Evolutionary conservation across 108 stramenopile genomes (phyloP).

Genomic region (Schizochytrium sp.): DNA sequence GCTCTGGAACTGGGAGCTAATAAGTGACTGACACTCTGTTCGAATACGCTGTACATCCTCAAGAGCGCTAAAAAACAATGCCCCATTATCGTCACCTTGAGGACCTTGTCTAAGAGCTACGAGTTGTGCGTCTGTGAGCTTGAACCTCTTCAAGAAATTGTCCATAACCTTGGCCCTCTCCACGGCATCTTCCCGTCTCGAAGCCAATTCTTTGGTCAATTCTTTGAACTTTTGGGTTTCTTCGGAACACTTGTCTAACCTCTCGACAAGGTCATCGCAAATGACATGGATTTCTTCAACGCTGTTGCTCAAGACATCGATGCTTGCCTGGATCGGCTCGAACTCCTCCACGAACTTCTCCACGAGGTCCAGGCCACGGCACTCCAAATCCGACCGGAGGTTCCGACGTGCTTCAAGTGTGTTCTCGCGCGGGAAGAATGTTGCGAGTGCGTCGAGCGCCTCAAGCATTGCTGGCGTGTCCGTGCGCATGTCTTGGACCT

Average conservation of each 20-base stretch:
- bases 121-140: conserved; percentile 32
- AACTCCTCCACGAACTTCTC: conserved; percentile 53
- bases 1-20: conserved; percentile 61
- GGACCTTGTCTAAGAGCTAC: not conserved
- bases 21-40: conserved; percentile 41
- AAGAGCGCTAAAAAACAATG: conserved; percentile 56
- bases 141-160: conserved; percentile 25
- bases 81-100: not conserved
- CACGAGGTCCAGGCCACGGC: conserved; percentile 19
- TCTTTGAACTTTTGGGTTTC: conserved; percentile 18
- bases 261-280: not conserved
- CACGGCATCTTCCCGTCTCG: not conserved
- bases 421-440: conserved; percentile 66
- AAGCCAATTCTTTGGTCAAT: not conserved
- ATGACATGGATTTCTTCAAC: not conserved
- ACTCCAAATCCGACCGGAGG: conserved; percentile 51
- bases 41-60: conserved; percentile 59
- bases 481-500: conserved; percentile 72
- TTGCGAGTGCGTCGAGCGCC: conserved; percentile 71
- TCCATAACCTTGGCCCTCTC: not conserved
- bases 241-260: not conserved
- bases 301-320: not conserved
- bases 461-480: conserved; percentile 74
- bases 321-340: conserved; percentile 11
- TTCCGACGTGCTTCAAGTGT: conserved; percentile 52